Conservation (phyloP, 2,329 filamentous ascomycete genomes). For the Leptographium procerum region DNA sequence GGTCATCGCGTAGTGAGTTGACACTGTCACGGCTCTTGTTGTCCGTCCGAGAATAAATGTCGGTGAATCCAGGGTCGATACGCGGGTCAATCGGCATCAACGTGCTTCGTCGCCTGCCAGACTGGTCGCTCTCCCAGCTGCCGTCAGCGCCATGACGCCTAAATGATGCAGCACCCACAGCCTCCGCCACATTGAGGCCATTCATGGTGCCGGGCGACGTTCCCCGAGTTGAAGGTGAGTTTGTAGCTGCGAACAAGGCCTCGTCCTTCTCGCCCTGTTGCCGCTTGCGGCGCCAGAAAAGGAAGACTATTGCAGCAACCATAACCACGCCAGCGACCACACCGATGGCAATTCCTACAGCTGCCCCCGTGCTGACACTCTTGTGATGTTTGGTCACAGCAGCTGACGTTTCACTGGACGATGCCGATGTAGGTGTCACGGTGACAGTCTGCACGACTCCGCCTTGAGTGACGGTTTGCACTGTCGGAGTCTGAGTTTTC, state of each 20-base stretch:
- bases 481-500: not conserved
- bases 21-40: constrained; percentile 53
- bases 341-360: constrained; percentile 42
- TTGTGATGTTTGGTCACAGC: constrained; percentile 9
- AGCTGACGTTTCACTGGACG: not conserved
- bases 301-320: constrained; percentile 26
- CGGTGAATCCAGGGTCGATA: constrained; percentile 48
- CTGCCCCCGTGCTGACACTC: constrained; percentile 32
- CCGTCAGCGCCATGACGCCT: constrained; percentile 2
- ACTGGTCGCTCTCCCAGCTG: constrained; percentile 24
- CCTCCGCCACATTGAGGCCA: constrained; percentile 29
- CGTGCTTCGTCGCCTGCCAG: constrained; percentile 34
- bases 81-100: constrained; percentile 51
- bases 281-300: constrained; percentile 23
- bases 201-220: constrained; percentile 38
- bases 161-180: constrained; percentile 12
- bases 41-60: constrained; percentile 40
- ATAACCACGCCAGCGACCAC: constrained; percentile 21
- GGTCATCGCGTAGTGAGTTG: constrained; percentile 51
- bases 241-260: constrained; percentile 27
- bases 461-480: constrained; percentile 10
- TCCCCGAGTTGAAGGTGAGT: constrained; percentile 31
- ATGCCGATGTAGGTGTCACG: not conserved
- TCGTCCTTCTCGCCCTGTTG: constrained; percentile 28
- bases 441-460: constrained; percentile 42